These are phyloP conservation scores for Cercospora citrullina DNA, from an alignment of 2,329 filamentous ascomycete genomes.

Conservation along the genomic window DNA sequence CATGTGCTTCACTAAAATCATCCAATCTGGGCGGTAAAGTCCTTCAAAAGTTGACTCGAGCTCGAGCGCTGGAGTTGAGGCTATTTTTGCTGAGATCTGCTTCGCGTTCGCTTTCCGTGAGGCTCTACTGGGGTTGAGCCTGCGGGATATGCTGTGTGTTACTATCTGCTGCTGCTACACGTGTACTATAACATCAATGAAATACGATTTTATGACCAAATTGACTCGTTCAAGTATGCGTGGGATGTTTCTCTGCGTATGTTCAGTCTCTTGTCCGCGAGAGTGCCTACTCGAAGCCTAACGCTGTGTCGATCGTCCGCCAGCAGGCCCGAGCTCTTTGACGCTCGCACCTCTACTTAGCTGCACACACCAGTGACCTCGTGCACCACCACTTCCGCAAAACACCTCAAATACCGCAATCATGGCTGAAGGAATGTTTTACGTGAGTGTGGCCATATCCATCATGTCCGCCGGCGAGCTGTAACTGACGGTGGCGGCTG, in stretches of 20 bases:
- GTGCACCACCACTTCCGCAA: background rate
- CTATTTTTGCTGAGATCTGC: conserved; percentile 13
- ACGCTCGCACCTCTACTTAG: conserved; percentile 6
- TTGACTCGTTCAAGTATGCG: background rate
- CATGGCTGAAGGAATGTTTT: conserved; percentile 49
- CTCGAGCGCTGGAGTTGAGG: conserved; percentile 25
- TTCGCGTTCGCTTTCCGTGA: background rate
- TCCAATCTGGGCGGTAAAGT: conserved; percentile 14
- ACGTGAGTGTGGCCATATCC: conserved; percentile 35
- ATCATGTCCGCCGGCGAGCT: conserved; percentile 29
- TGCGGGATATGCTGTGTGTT: conserved; percentile 11
- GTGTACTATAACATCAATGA: conserved; percentile 15
- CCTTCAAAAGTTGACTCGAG: conserved; percentile 18
- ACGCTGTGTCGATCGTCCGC: conserved; percentile 6
- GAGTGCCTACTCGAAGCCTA: background rate
- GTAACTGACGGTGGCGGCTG: conserved; percentile 36
- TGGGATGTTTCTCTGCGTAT: background rate
- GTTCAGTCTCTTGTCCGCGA: background rate
- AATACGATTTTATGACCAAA: conserved; percentile 9
- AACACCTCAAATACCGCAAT: conserved; percentile 29
- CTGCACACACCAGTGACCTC: background rate
- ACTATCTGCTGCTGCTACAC: conserved; percentile 16
- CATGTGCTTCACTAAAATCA: conserved; percentile 11
- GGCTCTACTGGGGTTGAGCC: conserved; percentile 13
- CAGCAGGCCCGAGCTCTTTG: conserved; percentile 4